phyloP scores from a whole-genome alignment of 768 basidiomycete species.

The Hericium alpestre region DNA sequence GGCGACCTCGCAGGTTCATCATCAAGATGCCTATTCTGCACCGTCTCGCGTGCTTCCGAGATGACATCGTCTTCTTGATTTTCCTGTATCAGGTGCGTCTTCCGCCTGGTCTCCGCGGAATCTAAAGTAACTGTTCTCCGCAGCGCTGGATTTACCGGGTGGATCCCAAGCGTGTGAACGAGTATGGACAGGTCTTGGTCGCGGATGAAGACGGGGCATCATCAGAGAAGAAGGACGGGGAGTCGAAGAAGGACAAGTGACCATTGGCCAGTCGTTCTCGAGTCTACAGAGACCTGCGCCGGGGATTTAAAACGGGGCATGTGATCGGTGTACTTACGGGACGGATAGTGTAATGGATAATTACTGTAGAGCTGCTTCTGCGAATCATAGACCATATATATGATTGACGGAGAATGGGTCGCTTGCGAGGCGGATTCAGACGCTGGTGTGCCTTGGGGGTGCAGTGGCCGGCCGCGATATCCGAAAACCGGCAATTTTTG shows the following conservation, averaged over 20 bases:
- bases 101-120: not conserved
- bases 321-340: not conserved
- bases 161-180: conserved; percentile 90
- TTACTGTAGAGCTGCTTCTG: too few relatives aligned
- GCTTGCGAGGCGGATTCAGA: too few relatives aligned
- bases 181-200: conserved; percentile 81
- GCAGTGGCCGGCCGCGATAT: not conserved
- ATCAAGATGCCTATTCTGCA: conserved; percentile 97
- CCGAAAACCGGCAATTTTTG: not conserved
- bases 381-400: too few relatives aligned
- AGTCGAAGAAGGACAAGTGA: conserved; percentile 28
- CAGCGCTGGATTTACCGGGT: conserved; percentile 97
- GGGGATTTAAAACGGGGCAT: not conserved
- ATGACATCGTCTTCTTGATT: conserved; percentile 84
- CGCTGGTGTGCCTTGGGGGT: not conserved
- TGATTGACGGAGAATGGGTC: too few relatives aligned
- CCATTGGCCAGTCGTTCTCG: not conserved
- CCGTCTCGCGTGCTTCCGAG: conserved; percentile 81
- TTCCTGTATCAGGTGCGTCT: conserved; percentile 79
- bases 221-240: conserved; percentile 13
- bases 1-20: conserved; percentile 52
- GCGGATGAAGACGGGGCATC: conserved; percentile 39
- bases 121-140: not conserved
- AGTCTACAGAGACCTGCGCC: too few relatives aligned
- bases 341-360: not conserved